phyloP scores from a whole-genome alignment of 176 grass and related monocot species.

The Puya raimondii region DNA sequence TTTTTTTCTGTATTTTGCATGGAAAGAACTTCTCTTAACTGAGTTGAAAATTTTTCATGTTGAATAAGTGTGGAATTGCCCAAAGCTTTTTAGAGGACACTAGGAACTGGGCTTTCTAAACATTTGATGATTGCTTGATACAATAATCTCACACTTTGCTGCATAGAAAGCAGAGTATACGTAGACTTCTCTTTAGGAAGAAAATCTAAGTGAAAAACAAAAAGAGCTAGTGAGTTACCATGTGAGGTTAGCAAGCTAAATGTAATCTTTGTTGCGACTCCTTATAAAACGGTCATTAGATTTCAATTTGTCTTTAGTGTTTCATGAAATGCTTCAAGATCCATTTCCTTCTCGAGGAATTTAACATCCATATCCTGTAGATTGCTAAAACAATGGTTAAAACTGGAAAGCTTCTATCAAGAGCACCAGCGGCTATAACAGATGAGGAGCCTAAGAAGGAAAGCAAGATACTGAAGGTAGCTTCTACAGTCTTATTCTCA shows the following conservation, averaged over 20 bases:
- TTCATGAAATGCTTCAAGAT: background rate
- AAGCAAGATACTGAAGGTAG: constrained; percentile 67
- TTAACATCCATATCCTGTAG: constrained; percentile 24
- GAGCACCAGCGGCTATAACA: constrained; percentile 30
- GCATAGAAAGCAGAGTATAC: background rate
- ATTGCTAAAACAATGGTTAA: constrained; percentile 80
- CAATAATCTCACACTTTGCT: background rate
- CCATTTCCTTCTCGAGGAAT: background rate
- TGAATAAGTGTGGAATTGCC: no score
- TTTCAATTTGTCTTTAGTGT: background rate
- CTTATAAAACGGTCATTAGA: no score
- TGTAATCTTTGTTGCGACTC: no score
- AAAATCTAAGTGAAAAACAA: no score
- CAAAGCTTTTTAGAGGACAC: no score
- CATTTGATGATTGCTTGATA: no score
- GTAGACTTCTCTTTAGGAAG: no score
- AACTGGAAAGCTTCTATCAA: constrained; percentile 55
- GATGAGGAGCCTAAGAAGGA: constrained; percentile 48
- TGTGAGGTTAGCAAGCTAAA: no score
- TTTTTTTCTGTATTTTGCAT: background rate
- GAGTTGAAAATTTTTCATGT: no score
- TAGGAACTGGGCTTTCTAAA: no score
- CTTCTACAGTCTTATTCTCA: constrained; percentile 4
- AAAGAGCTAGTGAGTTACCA: no score
- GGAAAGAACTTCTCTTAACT: no score